Percentiles rank a stretch among this genome's conserved stretches.
Conservation (phyloP, 768 basidiomycete species). For the Symmetrospora coprosmae region DNA sequence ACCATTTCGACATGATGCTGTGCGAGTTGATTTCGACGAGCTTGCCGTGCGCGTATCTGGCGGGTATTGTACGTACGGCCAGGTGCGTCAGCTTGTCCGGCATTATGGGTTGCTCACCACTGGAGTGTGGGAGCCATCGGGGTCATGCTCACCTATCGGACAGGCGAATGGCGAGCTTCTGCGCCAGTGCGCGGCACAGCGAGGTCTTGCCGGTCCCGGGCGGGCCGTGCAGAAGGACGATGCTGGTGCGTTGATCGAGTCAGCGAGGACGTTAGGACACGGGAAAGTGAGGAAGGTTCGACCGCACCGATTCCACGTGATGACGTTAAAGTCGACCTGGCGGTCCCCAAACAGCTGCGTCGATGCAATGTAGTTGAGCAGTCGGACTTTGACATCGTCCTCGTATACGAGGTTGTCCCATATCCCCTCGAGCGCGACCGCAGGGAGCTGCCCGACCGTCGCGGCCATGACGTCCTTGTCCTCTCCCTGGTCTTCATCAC, state of each 20-base stretch:
- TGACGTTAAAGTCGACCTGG: conserved; percentile 51
- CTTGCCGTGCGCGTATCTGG: conserved; percentile 69
- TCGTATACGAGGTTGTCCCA: conserved; percentile 77
- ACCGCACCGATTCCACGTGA: conserved; percentile 73
- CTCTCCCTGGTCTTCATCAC: conserved; percentile 40
- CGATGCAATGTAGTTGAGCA: conserved; percentile 87
- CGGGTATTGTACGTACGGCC: no score
- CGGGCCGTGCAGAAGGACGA: conserved; percentile 86
- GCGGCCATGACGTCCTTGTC: conserved; percentile 75
- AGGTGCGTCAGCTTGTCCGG: neutral
- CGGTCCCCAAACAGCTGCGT: conserved; percentile 77
- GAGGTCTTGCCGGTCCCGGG: conserved; percentile 94
- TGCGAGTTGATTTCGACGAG: conserved; percentile 96
- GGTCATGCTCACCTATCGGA: conserved; percentile 52
- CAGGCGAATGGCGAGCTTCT: conserved; percentile 82
- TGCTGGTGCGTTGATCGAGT: conserved; percentile 40
- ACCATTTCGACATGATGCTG: conserved; percentile 92
- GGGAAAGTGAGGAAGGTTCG: no score
- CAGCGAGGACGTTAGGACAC: no score
- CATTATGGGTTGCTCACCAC: neutral
- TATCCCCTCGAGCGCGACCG: conserved; percentile 66
- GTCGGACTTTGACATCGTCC: conserved; percentile 63
- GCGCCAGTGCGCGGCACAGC: conserved; percentile 81
- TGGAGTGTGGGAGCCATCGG: neutral
- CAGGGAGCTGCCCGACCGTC: conserved; percentile 75